These are phyloP conservation scores for Pythium rhizo-oryzae DNA, from an alignment of 352 stramenopile species.

Conservation along the genomic window DNA sequence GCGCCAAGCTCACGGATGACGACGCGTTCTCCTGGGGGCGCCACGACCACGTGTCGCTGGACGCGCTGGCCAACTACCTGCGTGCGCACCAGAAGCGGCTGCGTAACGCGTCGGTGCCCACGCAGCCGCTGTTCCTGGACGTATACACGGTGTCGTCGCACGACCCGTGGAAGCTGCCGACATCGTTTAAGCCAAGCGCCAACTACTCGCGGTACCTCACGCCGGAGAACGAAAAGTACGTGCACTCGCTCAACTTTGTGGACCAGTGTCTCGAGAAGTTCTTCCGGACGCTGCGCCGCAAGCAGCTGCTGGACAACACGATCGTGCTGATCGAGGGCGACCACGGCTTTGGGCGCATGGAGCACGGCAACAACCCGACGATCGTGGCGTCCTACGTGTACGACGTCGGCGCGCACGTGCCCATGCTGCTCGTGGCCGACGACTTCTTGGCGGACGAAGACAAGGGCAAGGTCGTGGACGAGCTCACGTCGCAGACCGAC, in stretches of 20 bases:
- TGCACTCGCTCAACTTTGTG: conserved; percentile 20
- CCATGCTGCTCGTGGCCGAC: conserved; percentile 15
- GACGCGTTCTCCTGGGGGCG: conserved; percentile 16
- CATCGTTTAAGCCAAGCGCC: conserved; percentile 10
- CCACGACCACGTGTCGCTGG: conserved; percentile 19
- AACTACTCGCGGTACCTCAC: conserved; percentile 20
- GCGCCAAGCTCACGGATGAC: conserved; percentile 1
- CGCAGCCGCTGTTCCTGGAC: conserved; percentile 21
- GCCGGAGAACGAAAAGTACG: conserved; percentile 11
- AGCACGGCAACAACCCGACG: conserved; percentile 23
- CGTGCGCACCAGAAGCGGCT: background rate
- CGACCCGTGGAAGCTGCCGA: conserved; percentile 9
- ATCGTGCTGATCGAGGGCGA: conserved; percentile 26
- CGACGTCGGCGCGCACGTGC: conserved; percentile 16
- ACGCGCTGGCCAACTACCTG: conserved; percentile 1
- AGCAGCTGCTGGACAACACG: conserved; percentile 23
- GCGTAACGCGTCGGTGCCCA: background rate
- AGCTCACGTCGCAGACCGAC: conserved; percentile 12
- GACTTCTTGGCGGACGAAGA: conserved; percentile 9
- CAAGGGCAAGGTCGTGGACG: conserved; percentile 17
- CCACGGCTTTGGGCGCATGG: conserved; percentile 21
- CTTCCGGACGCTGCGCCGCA: conserved; percentile 4
- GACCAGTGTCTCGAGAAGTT: conserved; percentile 19
- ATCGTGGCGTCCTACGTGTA: conserved; percentile 13
- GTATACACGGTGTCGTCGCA: conserved; percentile 23